Evolutionary conservation across 2,329 filamentous ascomycete species (phyloP).

Genomic region (Aspergillus sp.): DNA sequence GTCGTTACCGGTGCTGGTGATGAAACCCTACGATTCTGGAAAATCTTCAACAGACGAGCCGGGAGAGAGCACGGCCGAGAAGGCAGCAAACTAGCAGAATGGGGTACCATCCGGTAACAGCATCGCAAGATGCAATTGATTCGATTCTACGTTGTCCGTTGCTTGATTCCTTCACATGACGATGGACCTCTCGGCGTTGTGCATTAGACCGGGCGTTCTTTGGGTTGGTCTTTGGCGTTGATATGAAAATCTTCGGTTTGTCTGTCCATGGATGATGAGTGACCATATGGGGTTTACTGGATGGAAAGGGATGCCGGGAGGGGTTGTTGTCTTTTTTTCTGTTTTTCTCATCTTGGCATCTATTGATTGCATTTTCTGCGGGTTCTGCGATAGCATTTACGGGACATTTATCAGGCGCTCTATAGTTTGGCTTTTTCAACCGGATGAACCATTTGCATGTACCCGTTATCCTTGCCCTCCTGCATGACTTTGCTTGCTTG

Average conservation of each 20-base stretch:
- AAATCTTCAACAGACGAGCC: slow-evolving; percentile 78
- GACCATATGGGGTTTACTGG: too few species aligned
- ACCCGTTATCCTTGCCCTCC: slow-evolving; percentile 3
- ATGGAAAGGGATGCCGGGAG: slow-evolving; percentile 12
- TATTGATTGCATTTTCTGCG: slow-evolving; percentile 22
- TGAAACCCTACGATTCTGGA: slow-evolving; percentile 95
- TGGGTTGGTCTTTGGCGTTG: slow-evolving; percentile 15
- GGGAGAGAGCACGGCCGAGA: slow-evolving; percentile 61
- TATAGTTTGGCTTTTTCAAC: slow-evolving; percentile 10
- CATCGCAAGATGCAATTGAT: not conserved
- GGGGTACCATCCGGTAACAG: slow-evolving; percentile 65
- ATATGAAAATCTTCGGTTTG: slow-evolving; percentile 12
- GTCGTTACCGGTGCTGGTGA: slow-evolving; percentile 95
- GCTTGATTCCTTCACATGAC: slow-evolving; percentile 3
- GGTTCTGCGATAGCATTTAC: slow-evolving; percentile 16
- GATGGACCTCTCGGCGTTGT: slow-evolving; percentile 11
- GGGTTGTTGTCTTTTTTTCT: slow-evolving; percentile 8
- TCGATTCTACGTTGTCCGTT: slow-evolving; percentile 8
- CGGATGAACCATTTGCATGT: slow-evolving; percentile 3
- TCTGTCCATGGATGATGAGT: slow-evolving; percentile 10
- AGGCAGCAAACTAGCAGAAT: slow-evolving; percentile 60
- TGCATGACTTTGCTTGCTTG: not conserved
- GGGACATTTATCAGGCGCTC: slow-evolving; percentile 10
- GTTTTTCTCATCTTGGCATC: slow-evolving; percentile 19
- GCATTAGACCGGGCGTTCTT: slow-evolving; percentile 31